These are phyloP conservation scores for Edaphochlamys debaryana DNA, from an alignment of 139 green algal genomes.

Conservation along the genomic window DNA sequence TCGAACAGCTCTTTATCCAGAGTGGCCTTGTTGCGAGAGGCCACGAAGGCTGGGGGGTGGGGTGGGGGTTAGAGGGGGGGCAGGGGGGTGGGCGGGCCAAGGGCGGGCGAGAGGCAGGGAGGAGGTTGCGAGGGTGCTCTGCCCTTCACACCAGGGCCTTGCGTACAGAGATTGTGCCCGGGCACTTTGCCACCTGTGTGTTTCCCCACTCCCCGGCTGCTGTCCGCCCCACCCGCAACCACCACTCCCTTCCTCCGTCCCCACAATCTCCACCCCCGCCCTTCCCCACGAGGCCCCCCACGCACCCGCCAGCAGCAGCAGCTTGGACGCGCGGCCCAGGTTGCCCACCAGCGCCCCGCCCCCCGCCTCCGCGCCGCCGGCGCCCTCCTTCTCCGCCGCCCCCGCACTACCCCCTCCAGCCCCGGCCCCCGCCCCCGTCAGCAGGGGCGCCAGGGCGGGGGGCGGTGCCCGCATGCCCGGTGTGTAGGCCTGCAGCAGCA, in stretches of 20 bases:
- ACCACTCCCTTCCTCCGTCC: too few relatives aligned
- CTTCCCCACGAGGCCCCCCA: too few relatives aligned
- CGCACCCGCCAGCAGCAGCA: constrained; percentile 40
- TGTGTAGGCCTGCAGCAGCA: constrained; percentile 23
- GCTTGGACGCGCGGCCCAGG: constrained; percentile 33
- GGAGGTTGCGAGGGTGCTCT: neutral
- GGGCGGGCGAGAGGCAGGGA: neutral
- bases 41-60: constrained; percentile 59
- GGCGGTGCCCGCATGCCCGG: constrained; percentile 13
- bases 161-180: too few relatives aligned
- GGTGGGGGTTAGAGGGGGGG: neutral
- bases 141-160: too few relatives aligned
- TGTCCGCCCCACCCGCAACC: too few relatives aligned
- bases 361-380: neutral
- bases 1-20: constrained; percentile 64
- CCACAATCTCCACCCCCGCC: too few relatives aligned
- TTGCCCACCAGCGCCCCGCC: constrained; percentile 10
- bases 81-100: neutral
- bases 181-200: too few relatives aligned
- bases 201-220: too few relatives aligned
- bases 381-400: neutral
- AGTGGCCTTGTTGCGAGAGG: constrained; percentile 64
- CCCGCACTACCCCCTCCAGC: neutral
- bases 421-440: neutral
- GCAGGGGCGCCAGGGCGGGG: neutral